Conservation (phyloP, 169 alveolate genomes). For the Plasmodium adleri region DNA sequence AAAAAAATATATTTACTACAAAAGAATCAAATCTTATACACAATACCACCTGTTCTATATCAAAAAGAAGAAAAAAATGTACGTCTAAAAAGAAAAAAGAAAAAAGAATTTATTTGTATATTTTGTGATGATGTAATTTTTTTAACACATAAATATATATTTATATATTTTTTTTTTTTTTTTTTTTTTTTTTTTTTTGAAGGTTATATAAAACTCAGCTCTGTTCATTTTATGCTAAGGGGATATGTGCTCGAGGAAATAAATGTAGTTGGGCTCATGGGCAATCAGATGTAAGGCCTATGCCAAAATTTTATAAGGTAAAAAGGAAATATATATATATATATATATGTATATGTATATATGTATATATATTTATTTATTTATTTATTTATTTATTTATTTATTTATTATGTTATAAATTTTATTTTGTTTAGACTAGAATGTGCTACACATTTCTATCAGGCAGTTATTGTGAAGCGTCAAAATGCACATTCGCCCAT, state of each 20-base stretch:
- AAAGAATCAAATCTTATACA: too few relatives aligned
- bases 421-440: slow-evolving; percentile 28
- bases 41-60: too few relatives aligned
- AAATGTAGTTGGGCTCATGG: slow-evolving; percentile 75
- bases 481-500: slow-evolving; percentile 61
- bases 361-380: not conserved
- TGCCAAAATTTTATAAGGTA: slow-evolving; percentile 68
- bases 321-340: too few relatives aligned
- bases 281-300: slow-evolving; percentile 53
- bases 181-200: not conserved
- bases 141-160: slow-evolving; percentile 1
- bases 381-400: not conserved
- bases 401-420: not conserved
- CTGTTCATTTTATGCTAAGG: slow-evolving; percentile 65
- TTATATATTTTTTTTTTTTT: not conserved
- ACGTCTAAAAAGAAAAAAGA: not conserved
- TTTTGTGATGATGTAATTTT: too few relatives aligned
- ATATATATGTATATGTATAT: not conserved
- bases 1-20: too few relatives aligned
- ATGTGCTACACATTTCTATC: slow-evolving; percentile 64
- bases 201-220: slow-evolving; percentile 70
- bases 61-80: not conserved
- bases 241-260: slow-evolving; percentile 59
- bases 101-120: too few relatives aligned
- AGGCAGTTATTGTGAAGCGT: slow-evolving; percentile 68